A percentile compares a stretch with the other conserved stretches of the same genome.
These are phyloP conservation scores for Alternaria atra DNA, from an alignment of 2,329 filamentous ascomycete species.

Conservation along the genomic window DNA sequence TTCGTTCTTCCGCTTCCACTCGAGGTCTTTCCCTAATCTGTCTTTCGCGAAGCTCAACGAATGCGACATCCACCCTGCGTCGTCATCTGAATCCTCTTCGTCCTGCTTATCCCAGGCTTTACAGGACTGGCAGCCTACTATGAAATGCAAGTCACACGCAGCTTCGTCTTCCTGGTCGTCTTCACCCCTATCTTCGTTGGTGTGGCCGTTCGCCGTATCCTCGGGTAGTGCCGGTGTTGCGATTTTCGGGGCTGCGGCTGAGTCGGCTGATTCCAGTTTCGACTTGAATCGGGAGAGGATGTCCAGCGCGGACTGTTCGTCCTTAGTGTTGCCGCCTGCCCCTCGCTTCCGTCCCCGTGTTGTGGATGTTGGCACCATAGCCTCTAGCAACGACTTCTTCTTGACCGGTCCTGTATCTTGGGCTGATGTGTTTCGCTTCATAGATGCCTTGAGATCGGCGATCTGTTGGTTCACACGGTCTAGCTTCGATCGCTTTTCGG, in stretches of 20 bases:
- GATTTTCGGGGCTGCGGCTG: constrained; percentile 51
- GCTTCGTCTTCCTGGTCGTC: constrained; percentile 52
- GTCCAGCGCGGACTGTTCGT: constrained; percentile 66
- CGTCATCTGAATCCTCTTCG: constrained; percentile 65
- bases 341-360: constrained; percentile 75
- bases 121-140: constrained; percentile 93
- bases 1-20: constrained; percentile 88
- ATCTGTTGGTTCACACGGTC: constrained; percentile 82
- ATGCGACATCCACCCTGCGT: constrained; percentile 85
- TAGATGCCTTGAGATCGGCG: constrained; percentile 80
- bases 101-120: constrained; percentile 81
- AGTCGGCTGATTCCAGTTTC: constrained; percentile 65
- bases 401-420: constrained; percentile 52
- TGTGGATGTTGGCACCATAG: constrained; percentile 77
- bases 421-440: constrained; percentile 69
- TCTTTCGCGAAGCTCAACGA: constrained; percentile 87
- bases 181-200: constrained; percentile 1
- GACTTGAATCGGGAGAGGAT: constrained; percentile 82
- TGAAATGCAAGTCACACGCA: constrained; percentile 93
- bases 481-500: constrained; percentile 57
- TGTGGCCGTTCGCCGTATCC: constrained; percentile 26
- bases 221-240: constrained; percentile 27
- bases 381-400: constrained; percentile 71
- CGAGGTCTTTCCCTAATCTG: constrained; percentile 86
- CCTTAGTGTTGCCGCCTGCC: constrained; percentile 62